phyloP scores from a whole-genome alignment of 495 filamentous ascomycete species.

The Cladorrhinum samala region DNA sequence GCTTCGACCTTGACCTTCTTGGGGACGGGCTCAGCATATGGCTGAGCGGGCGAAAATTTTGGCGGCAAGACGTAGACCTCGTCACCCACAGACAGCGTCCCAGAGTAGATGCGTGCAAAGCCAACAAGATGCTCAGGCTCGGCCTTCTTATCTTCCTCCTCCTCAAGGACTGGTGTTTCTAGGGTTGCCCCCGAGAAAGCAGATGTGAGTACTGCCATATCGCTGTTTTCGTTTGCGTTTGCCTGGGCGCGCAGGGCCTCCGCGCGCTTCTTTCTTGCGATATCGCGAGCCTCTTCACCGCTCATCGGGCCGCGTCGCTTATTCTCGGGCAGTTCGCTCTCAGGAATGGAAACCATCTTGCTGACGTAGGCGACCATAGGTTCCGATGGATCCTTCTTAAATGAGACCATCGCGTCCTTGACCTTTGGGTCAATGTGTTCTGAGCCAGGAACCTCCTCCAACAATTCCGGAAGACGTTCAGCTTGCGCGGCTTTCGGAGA shows the following conservation, averaged over 20 bases:
- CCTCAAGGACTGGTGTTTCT: constrained; percentile 44
- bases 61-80: constrained; percentile 83
- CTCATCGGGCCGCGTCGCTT: constrained; percentile 71
- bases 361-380: constrained; percentile 94
- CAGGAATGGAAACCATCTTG: constrained; percentile 94
- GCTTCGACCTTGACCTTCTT: constrained; percentile 79
- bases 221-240: constrained; percentile 17
- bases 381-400: constrained; percentile 58
- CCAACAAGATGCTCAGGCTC: constrained; percentile 88
- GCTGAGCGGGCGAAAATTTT: constrained; percentile 79
- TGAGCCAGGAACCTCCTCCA: constrained; percentile 75
- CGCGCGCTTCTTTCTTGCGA: constrained; percentile 80
- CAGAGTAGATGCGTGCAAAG: constrained; percentile 90
- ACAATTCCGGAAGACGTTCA: constrained; percentile 68
- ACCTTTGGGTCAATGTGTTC: constrained; percentile 59
- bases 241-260: constrained; percentile 74
- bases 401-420: constrained; percentile 73
- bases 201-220: constrained; percentile 23
- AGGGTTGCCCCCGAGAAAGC: constrained; percentile 38
- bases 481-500: constrained; percentile 80
- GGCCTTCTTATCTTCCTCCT: constrained; percentile 48
- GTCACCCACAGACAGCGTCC: constrained; percentile 83
- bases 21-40: constrained; percentile 69
- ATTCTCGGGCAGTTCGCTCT: constrained; percentile 80
- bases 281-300: constrained; percentile 81